phyloP scores from a whole-genome alignment of 306 rosid genomes.

The Hippophae gyantsensis region DNA sequence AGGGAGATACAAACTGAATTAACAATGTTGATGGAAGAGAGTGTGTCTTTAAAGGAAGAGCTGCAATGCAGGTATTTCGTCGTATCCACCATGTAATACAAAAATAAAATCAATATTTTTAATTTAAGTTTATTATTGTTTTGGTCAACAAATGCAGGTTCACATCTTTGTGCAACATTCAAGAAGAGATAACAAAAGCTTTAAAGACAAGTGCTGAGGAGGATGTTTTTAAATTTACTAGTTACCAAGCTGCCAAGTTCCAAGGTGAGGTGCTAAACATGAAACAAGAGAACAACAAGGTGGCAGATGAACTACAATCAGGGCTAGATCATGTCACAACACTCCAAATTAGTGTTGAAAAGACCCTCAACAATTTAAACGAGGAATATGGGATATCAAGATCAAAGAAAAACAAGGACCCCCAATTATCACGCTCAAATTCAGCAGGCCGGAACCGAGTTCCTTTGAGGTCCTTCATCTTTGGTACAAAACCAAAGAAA shows the following conservation, averaged over 20 bases:
- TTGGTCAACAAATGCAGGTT: conserved; percentile 23
- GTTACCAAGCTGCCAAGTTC: conserved; percentile 95
- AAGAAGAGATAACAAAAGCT: conserved; percentile 74
- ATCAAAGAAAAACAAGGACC: conserved; percentile 38
- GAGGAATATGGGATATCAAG: conserved; percentile 48
- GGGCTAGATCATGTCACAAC: conserved; percentile 54
- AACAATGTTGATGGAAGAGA: conserved; percentile 54
- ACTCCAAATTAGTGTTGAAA: conserved; percentile 59
- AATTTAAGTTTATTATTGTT: no score
- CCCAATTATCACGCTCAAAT: conserved; percentile 31
- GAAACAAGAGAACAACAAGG: conserved; percentile 93
- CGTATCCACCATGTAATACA: no score
- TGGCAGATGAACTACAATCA: conserved; percentile 72
- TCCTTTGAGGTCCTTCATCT: conserved; percentile 82
- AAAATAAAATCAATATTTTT: no score
- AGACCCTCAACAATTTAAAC: conserved; percentile 45
- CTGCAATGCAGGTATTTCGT: conserved; percentile 17
- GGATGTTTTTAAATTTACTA: conserved; percentile 76
- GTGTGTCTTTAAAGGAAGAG: conserved; percentile 53
- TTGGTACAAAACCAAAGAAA: conserved; percentile 64
- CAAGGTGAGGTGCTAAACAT: conserved; percentile 93
- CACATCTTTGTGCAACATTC: conserved; percentile 67
- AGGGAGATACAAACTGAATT: conserved; percentile 67
- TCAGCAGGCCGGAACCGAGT: conserved; percentile 36
- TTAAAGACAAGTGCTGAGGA: conserved; percentile 81